Evolutionary conservation across 441 rosid genomes (phyloP), one percentile per base, ranked within the genome.

Genomic region (Cnidoscolus chayamansa): DNA sequence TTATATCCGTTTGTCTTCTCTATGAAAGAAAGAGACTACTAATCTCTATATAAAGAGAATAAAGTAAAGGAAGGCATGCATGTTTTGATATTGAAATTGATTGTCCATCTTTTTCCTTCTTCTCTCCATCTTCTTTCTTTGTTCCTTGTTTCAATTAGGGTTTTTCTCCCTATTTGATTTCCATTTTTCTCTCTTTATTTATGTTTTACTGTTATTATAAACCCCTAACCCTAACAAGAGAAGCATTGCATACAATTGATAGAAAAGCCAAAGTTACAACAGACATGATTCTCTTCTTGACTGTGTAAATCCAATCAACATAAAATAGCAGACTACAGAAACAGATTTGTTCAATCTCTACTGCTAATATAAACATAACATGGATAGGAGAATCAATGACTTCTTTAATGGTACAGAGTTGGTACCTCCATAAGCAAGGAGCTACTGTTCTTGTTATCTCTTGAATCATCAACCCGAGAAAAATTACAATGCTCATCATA

Each of bases 311-410:
- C 10, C 20, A 63, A 54, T 51, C 10, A 35, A 8, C 16, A 47
- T 0, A 4, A 12, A 65, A 74, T 50, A 47, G 51, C 55, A 67
- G n/a, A 48, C 65, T 51, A 69, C 11, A 63, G 13, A 66, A 53
- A 10, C 25, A 31, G 48, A 51, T 4, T 3, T 19, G 61, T 67
- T 72, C 72, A 65, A 72, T 59, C 67, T 63, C 25, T 76, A 49
- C 56, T 7, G 54, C 62, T 25, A 47, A 59, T 67, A 76, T 72
- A 35, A 63, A 77, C 76, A 70, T 61, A 30, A 25, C 1, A 65
- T 32, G 30, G 72, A 50, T 16, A 10, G 57, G 63, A 71, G 31
- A 55, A 59, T n/a, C n/a, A 63, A 19, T 5, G 4, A 10, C 0
- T 15, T 20, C 9, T 3, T 30, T 7, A 13, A 51, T 55, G 70